These are phyloP conservation scores for Hypoxylon sp. DNA, from an alignment of 2,329 filamentous ascomycete species.

Conservation along the genomic window DNA sequence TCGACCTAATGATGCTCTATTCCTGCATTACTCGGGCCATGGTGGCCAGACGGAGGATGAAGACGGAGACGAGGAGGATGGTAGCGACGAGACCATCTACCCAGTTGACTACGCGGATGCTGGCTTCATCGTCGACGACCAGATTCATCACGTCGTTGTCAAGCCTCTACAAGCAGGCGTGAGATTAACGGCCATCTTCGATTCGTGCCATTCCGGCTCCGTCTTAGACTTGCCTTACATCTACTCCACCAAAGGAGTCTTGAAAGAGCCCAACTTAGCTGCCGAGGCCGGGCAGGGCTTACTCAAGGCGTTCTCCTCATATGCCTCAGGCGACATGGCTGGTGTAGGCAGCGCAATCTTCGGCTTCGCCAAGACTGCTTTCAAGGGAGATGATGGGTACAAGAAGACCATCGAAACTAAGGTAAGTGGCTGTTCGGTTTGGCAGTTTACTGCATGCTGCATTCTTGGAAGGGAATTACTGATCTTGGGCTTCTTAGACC, in stretches of 20 bases:
- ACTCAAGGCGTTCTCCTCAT: conserved; percentile 65
- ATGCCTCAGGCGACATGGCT: conserved; percentile 76
- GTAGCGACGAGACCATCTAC: conserved; percentile 85
- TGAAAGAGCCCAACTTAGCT: conserved; percentile 73
- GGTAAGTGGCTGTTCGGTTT: neutral
- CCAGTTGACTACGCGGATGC: conserved; percentile 80
- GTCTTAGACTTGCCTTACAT: conserved; percentile 73
- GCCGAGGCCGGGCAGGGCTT: conserved; percentile 73
- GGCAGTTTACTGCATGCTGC: neutral
- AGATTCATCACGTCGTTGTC: conserved; percentile 80
- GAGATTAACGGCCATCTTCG: conserved; percentile 68
- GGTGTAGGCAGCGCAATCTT: conserved; percentile 83
- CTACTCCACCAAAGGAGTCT: conserved; percentile 72
- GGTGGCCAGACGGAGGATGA: conserved; percentile 83
- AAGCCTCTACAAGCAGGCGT: conserved; percentile 63
- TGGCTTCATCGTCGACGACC: conserved; percentile 85
- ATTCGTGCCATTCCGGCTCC: conserved; percentile 73
- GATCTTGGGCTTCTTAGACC: conserved; percentile 56
- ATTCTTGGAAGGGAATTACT: neutral
- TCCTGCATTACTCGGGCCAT: conserved; percentile 69
- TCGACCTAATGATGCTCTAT: conserved; percentile 76
- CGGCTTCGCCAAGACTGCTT: conserved; percentile 88
- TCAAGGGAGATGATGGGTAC: conserved; percentile 80
- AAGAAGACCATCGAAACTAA: conserved; percentile 85
- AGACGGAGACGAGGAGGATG: conserved; percentile 82